Evolutionary conservation across 805 yeast genomes (phyloP).

Genomic region (Candida xyloterini): DNA sequence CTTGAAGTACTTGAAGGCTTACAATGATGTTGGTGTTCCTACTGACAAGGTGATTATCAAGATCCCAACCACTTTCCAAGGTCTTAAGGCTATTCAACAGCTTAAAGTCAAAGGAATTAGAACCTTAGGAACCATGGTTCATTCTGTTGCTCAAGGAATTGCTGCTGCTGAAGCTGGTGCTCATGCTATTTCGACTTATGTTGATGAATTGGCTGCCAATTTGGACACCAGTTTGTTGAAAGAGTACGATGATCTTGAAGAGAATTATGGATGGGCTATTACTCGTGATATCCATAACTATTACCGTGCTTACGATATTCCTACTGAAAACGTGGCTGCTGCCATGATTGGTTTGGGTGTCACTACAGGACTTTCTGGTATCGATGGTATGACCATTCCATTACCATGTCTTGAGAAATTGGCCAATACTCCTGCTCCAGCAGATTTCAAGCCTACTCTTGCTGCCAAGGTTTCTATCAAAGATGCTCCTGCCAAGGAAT

Average conservation of each 20-base stretch:
- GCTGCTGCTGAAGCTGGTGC: slow-evolving; percentile 38
- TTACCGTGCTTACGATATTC: slow-evolving; percentile 29
- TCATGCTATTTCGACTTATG: slow-evolving; percentile 33
- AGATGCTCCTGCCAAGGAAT: slow-evolving; percentile 20
- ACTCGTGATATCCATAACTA: slow-evolving; percentile 33
- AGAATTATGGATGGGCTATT: slow-evolving; percentile 30
- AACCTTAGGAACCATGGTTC: slow-evolving; percentile 35
- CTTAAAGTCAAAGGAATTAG: slow-evolving; percentile 24
- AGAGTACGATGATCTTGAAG: slow-evolving; percentile 16
- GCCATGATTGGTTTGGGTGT: slow-evolving; percentile 33
- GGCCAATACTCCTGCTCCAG: slow-evolving; percentile 24
- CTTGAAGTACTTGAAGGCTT: slow-evolving; percentile 27
- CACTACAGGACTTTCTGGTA: slow-evolving; percentile 30
- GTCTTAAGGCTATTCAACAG: slow-evolving; percentile 28
- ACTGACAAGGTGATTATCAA: slow-evolving; percentile 32
- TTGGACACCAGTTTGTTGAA: slow-evolving; percentile 27
- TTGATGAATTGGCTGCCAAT: slow-evolving; percentile 30
- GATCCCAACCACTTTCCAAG: slow-evolving; percentile 33
- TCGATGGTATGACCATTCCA: slow-evolving; percentile 36
- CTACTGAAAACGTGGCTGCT: slow-evolving; percentile 31
- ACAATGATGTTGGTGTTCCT: slow-evolving; percentile 30
- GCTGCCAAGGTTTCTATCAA: slow-evolving; percentile 13
- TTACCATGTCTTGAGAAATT: slow-evolving; percentile 27
- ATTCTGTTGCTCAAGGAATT: slow-evolving; percentile 35
- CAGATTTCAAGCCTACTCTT: slow-evolving; percentile 24